Evolutionary conservation across 2,329 filamentous ascomycete genomes (phyloP), one percentile per base, ranked within the genome.

Genomic region (Coleophoma eucalyptorum): DNA sequence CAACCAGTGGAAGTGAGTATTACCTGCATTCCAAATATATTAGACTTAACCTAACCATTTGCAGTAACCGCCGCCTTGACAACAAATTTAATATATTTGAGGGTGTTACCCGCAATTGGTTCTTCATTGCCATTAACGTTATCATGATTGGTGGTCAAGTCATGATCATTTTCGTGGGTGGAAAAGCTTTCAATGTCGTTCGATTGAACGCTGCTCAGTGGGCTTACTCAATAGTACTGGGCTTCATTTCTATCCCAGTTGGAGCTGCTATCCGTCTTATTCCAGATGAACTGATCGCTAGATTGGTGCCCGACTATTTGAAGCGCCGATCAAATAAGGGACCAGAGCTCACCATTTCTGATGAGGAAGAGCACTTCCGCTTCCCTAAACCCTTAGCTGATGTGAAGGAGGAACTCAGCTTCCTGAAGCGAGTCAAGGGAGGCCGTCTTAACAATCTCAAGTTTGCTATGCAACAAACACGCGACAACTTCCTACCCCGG

Each of bases 1-100:
- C 76, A 97, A 97, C 71, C 88, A 96, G 66, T 89, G 95, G 80
- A 97, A 97, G 82, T 85, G 77, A 80, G 82, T 83, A 56, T 8
- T 46, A 13, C 18, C 12, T 20, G 26, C 13, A 4, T 44, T 5
- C 11, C 10, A 13, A 44, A 16, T 12, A 31, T 32, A 44, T 8
- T 8, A 12, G 16, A 16, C 10, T 20, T 6, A 31, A 32, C 42
- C 50, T 55, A 58, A 57, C 66, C 66, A 55, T 65, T 37, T 21
- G 4, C 54, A 86, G 81, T 75, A 96, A 96, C 72, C 90, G 93
- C 52, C 90, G 93, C 12, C 78, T 97, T 49, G 93, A 97, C 69
- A 97, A 97, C 71, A 81, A 84, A 50, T 92, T 96, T 77, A 97
- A 97, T 71, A 91, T 97, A 55, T 93, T 97, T 54, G 93, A 97